Conservation (phyloP, 208 protist species). For the Acanthamoeba healyi region DNA sequence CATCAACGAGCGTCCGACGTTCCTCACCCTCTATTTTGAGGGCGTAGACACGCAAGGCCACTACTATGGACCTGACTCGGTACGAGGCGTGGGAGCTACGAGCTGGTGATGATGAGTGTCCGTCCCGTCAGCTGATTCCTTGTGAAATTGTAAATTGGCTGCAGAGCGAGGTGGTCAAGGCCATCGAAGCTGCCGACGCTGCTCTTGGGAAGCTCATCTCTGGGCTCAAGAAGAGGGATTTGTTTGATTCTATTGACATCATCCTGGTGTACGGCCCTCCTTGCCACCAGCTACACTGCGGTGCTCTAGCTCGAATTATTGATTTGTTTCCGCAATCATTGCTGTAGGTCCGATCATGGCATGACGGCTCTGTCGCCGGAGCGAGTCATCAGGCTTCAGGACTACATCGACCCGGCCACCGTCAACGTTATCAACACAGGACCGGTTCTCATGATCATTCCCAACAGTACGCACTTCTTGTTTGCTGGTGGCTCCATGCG, state of each 20-base stretch:
- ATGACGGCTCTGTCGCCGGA: constrained; percentile 39
- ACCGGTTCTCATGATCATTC: constrained; percentile 5
- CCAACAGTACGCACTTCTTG: constrained; percentile 47
- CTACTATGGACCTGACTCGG: constrained; percentile 30
- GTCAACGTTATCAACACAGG: constrained; percentile 21
- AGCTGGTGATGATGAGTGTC: too few relatives aligned
- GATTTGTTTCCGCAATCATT: not conserved
- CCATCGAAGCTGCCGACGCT: constrained; percentile 41
- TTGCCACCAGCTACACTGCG: too few relatives aligned
- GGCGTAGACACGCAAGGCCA: constrained; percentile 64
- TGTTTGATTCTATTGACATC: constrained; percentile 25
- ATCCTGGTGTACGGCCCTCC: constrained; percentile 16
- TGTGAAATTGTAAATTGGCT: not conserved
- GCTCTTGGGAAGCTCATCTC: constrained; percentile 1
- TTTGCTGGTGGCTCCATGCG: too few relatives aligned
- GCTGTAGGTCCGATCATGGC: constrained; percentile 51
- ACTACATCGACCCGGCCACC: constrained; percentile 30
- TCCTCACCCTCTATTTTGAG: constrained; percentile 72
- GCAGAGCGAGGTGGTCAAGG: not conserved
- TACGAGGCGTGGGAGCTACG: not conserved
- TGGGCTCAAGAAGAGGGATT: not conserved
- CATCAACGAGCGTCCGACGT: constrained; percentile 11
- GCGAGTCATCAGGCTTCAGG: constrained; percentile 5
- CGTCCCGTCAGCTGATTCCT: not conserved
- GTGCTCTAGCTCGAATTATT: too few relatives aligned